Conservation (phyloP, 1,139 yeast genomes). For the Kodamaea sp. region DNA sequence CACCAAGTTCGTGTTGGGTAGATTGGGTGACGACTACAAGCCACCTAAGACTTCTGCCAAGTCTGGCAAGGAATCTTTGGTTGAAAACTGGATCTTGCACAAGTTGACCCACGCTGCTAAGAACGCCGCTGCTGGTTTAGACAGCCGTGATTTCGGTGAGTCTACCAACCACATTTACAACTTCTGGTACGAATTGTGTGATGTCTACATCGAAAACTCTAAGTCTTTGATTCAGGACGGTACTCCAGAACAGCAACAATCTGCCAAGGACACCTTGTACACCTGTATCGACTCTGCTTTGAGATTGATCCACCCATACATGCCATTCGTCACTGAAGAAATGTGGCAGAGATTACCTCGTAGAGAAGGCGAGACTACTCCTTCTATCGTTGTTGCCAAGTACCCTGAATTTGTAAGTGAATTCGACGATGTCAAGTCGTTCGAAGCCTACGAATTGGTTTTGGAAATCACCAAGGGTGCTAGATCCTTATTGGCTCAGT, state of each 20-base stretch:
- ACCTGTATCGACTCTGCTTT: conserved; percentile 91
- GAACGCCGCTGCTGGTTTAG: conserved; percentile 65
- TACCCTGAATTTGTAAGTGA: conserved; percentile 70
- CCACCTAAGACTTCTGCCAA: conserved; percentile 61
- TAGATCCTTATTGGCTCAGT: conserved; percentile 89
- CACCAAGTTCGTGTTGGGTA: conserved; percentile 92
- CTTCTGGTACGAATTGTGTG: conserved; percentile 97
- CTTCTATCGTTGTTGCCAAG: conserved; percentile 74
- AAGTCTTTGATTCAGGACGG: conserved; percentile 92
- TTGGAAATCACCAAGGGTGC: conserved; percentile 88
- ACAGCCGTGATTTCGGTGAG: conserved; percentile 84
- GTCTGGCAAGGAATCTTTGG: conserved; percentile 85
- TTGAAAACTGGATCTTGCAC: conserved; percentile 93
- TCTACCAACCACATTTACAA: conserved; percentile 86
- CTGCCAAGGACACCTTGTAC: conserved; percentile 93
- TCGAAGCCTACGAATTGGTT: conserved; percentile 75
- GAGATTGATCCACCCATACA: conserved; percentile 92
- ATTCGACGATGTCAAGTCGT: conserved; percentile 65
- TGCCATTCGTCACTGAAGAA: conserved; percentile 97
- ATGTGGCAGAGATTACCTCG: conserved; percentile 98
- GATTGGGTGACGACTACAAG: conserved; percentile 82
- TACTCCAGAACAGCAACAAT: conserved; percentile 73
- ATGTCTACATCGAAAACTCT: conserved; percentile 96
- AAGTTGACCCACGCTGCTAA: conserved; percentile 73
- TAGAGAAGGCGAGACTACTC: conserved; percentile 67